Conservation (phyloP, 2,329 filamentous ascomycete species). For the Epichloe aotearoae region DNA sequence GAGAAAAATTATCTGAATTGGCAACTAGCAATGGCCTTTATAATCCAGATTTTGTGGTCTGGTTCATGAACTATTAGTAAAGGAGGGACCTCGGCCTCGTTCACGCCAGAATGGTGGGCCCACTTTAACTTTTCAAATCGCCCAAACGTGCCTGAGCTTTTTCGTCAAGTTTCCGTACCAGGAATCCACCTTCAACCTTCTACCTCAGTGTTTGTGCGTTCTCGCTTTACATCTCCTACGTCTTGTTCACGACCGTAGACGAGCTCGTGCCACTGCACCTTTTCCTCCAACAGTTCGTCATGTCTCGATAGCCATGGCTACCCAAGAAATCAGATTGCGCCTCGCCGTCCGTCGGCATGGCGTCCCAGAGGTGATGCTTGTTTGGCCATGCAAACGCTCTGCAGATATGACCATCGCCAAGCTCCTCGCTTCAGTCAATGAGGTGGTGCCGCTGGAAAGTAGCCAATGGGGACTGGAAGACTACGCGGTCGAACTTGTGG, state of each 20-base stretch:
- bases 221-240: background rate
- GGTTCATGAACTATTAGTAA: too few species aligned
- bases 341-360: slow-evolving; percentile 60
- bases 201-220: background rate
- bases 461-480: slow-evolving; percentile 78
- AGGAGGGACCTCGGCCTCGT: too few species aligned
- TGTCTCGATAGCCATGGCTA: slow-evolving; percentile 11
- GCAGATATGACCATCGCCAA: slow-evolving; percentile 58
- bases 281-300: slow-evolving; percentile 5
- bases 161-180: background rate
- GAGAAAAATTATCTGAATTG: background rate
- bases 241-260: too few species aligned
- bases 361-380: slow-evolving; percentile 56
- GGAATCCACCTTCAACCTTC: background rate
- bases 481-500: slow-evolving; percentile 65
- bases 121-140: background rate
- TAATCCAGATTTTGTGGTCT: too few species aligned
- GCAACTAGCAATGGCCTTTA: too few species aligned
- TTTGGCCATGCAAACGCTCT: slow-evolving; percentile 51
- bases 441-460: slow-evolving; percentile 68
- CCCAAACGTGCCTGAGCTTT: background rate
- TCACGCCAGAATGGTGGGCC: background rate
- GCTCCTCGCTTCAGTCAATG: slow-evolving; percentile 66
- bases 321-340: slow-evolving; percentile 50
- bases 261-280: background rate